These are phyloP conservation scores for Rhizophora mangle DNA, from an alignment of 345 rosid species.

Conservation along the genomic window DNA sequence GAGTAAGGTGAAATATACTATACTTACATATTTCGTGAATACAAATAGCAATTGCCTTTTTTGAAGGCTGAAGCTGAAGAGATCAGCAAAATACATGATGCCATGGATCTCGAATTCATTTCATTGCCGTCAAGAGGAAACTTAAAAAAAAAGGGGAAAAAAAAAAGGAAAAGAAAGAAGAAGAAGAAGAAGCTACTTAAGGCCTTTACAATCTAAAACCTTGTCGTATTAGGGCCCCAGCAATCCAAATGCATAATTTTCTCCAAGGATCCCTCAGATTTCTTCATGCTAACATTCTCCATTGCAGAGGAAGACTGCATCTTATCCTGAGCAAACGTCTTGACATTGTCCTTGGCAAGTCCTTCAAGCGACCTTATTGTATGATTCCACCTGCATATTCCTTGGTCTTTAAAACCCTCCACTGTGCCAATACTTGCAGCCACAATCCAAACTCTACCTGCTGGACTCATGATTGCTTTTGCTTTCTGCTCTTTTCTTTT, in stretches of 20 bases:
- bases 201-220: conserved; percentile 2
- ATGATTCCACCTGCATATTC: conserved; percentile 32
- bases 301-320: not conserved
- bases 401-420: conserved; percentile 26
- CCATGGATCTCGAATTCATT: no score
- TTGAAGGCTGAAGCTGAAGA: no score
- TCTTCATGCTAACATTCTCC: not conserved
- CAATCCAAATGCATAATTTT: conserved; percentile 15
- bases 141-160: no score
- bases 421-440: conserved; percentile 20
- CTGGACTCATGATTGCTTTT: not conserved
- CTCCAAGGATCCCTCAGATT: not conserved
- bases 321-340: not conserved
- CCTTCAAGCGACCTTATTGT: conserved; percentile 17
- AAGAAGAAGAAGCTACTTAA: no score
- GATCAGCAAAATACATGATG: no score
- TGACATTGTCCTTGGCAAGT: conserved; percentile 9
- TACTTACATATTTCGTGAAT: no score
- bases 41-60: no score
- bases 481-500: not conserved
- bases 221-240: conserved; percentile 22
- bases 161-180: no score
- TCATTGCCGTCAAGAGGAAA: no score
- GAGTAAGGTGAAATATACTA: no score
- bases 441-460: conserved; percentile 10